A percentile compares a stretch with the other conserved stretches of the same genome.
phyloP scores from a whole-genome alignment of 306 rosid genomes.

The Vicia villosa region DNA sequence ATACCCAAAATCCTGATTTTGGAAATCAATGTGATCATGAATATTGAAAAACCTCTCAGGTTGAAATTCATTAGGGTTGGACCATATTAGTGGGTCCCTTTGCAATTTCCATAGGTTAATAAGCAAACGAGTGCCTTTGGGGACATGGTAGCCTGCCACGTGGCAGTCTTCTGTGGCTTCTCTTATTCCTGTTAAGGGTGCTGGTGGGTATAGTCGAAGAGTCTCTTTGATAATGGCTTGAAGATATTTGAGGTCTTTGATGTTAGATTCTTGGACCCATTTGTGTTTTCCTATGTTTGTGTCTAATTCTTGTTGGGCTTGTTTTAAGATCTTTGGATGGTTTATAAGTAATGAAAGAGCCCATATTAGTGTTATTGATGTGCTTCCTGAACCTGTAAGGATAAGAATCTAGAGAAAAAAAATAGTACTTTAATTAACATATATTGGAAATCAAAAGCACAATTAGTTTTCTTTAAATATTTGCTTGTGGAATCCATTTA shows the following conservation, averaged over 20 bases:
- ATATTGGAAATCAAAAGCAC: too few species aligned
- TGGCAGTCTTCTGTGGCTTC: conserved; percentile 42
- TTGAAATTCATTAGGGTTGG: conserved; percentile 44
- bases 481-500: too few species aligned
- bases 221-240: conserved; percentile 52
- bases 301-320: conserved; percentile 41
- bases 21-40: conserved; percentile 24
- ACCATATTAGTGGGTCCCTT: conserved; percentile 43
- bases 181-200: conserved; percentile 52
- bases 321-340: conserved; percentile 34
- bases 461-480: too few species aligned
- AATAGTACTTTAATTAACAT: too few species aligned
- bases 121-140: conserved; percentile 47
- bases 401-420: conserved; percentile 25
- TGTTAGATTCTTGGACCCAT: conserved; percentile 51
- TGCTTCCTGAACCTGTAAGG: conserved; percentile 52
- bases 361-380: conserved; percentile 48
- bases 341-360: conserved; percentile 48
- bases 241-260: conserved; percentile 38
- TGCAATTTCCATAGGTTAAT: conserved; percentile 48
- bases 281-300: conserved; percentile 34
- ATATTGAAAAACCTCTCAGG: conserved; percentile 45
- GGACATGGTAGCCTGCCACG: conserved; percentile 39
- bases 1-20: conserved; percentile 30
- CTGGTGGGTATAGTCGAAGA: conserved; percentile 52